Percentiles rank a stretch among this genome's conserved stretches.
These are phyloP conservation scores for Paxillus involutus DNA, from an alignment of 768 basidiomycete species.

Conservation along the genomic window DNA sequence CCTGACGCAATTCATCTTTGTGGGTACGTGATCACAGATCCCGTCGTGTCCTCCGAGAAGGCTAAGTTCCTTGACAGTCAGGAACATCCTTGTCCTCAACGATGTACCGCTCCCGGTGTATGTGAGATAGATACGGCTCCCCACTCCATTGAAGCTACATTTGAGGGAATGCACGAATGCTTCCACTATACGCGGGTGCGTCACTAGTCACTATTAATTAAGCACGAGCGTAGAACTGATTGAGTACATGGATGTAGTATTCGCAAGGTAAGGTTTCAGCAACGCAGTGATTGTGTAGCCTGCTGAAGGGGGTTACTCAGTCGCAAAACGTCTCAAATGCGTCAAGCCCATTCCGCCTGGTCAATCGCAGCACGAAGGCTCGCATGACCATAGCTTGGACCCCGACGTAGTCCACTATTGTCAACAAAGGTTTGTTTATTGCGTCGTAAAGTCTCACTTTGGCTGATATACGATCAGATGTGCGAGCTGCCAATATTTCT, in stretches of 20 bases:
- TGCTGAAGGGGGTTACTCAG: slow-evolving; percentile 24
- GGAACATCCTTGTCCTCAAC: slow-evolving; percentile 43
- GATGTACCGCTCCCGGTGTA: slow-evolving; percentile 48
- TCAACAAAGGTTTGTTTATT: slow-evolving; percentile 38
- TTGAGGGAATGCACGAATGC: slow-evolving; percentile 56
- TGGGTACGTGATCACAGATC: slow-evolving; percentile 39
- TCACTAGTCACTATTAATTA: not conserved
- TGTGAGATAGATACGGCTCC: slow-evolving; percentile 60
- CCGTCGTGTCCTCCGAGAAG: not conserved
- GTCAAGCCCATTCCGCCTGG: slow-evolving; percentile 45
- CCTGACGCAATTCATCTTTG: slow-evolving; percentile 49
- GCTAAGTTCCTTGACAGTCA: slow-evolving; percentile 34
- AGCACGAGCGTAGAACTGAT: not conserved
- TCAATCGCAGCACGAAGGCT: slow-evolving; percentile 41
- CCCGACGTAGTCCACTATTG: slow-evolving; percentile 50
- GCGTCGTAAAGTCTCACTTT: not conserved
- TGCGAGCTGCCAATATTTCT: slow-evolving; percentile 55
- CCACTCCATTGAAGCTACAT: slow-evolving; percentile 58
- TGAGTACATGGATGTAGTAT: slow-evolving; percentile 37
- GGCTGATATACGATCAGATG: slow-evolving; percentile 37
- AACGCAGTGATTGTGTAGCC: not conserved
- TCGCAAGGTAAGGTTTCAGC: slow-evolving; percentile 42
- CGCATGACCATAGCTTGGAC: slow-evolving; percentile 48
- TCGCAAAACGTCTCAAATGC: slow-evolving; percentile 51
- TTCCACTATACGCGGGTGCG: slow-evolving; percentile 64